Evolutionary conservation across 2,329 filamentous ascomycete genomes (phyloP), one percentile per base, ranked within the genome.

Genomic region (Talaromyces amestolkiae): DNA sequence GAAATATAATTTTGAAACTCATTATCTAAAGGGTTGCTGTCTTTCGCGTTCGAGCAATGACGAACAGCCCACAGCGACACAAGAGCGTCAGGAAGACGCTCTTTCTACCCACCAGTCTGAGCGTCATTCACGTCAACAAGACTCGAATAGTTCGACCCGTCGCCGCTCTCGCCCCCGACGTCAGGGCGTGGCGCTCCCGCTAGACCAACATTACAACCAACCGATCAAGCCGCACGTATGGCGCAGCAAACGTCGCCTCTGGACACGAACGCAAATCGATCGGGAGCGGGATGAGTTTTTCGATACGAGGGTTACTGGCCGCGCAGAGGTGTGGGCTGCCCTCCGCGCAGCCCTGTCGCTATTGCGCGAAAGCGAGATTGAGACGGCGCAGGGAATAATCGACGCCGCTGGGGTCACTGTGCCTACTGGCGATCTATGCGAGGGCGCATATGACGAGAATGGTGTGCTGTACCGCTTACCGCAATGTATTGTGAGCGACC

Each of bases 251-350:
- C 82, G 84, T 62, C 86, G 86, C 22, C 77, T 80, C 17, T 96
- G 91, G 91, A 93, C 91, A 0, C 86, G 85, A n/a, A 74, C 79
- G 17, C 81, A 89, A 62, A 81, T 97, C 2, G 86, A 87, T 66
- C 83, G 83, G 37, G 91, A 97, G 78, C 86, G 94, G 58, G 80
- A 80, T 58, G 92, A 92, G 68, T 97, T 96, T 82, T 98, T 96
- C 77, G 93, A 97, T 67, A 97, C 93, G 1, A 83, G 92, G 56
- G 91, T 96, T 17, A 91, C 90, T 0, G 92, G 92, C 2, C 84
- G 87, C 3, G 73, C 84, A 4, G 91, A 97, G 76, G 85, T 95
- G 31, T 98, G 94, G 94, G 87, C 87, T 70, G 89, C 91, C 0
- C 77, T 97, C 15, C 84, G 85, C 54, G 81, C 87, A 1, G 90